phyloP scores from a whole-genome alignment of 1,284 basidiomycete genomes.

The Schizophyllum commune region DNA sequence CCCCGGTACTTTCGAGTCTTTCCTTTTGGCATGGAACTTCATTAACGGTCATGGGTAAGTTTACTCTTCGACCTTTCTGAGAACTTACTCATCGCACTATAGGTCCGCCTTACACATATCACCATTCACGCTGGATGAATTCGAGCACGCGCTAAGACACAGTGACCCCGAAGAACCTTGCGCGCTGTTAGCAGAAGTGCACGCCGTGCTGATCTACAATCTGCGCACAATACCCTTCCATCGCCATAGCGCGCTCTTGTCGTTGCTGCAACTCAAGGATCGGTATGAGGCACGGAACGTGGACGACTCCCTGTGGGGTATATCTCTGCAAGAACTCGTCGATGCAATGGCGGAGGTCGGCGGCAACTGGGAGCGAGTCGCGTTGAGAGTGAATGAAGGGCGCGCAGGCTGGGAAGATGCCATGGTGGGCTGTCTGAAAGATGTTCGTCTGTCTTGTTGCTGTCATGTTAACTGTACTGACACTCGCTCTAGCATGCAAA shows the following conservation, averaged over 20 bases:
- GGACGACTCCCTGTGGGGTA: conserved; percentile 36
- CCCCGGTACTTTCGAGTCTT: conserved; percentile 70
- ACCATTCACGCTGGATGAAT: conserved; percentile 91
- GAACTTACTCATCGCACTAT: conserved; percentile 1
- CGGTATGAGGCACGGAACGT: conserved; percentile 29
- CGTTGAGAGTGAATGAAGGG: conserved; percentile 55
- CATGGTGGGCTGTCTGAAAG: conserved; percentile 82
- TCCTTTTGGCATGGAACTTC: conserved; percentile 90
- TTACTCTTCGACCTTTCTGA: conserved; percentile 1
- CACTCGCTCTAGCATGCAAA: conserved; percentile 61
- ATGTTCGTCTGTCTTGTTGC: conserved; percentile 64
- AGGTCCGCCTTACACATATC: conserved; percentile 87
- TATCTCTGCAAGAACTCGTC: conserved; percentile 51
- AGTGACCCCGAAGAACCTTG: conserved; percentile 63
- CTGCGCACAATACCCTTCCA: conserved; percentile 72
- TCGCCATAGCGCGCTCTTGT: conserved; percentile 63
- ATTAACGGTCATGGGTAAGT: conserved; percentile 85
- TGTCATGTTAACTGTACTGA: too few relatives aligned
- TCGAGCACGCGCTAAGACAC: conserved; percentile 83
- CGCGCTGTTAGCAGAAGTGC: conserved; percentile 78
- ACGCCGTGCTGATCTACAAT: conserved; percentile 84
- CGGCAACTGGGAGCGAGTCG: conserved; percentile 75
- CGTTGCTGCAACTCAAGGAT: conserved; percentile 46
- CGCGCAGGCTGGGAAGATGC: conserved; percentile 81
- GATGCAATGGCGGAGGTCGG: conserved; percentile 64